A percentile compares a stretch with the other conserved stretches of the same genome.
These are phyloP conservation scores for Schoenoplectus tabernaemontani DNA, from an alignment of 202 grass and related monocot genomes.

Conservation along the genomic window DNA sequence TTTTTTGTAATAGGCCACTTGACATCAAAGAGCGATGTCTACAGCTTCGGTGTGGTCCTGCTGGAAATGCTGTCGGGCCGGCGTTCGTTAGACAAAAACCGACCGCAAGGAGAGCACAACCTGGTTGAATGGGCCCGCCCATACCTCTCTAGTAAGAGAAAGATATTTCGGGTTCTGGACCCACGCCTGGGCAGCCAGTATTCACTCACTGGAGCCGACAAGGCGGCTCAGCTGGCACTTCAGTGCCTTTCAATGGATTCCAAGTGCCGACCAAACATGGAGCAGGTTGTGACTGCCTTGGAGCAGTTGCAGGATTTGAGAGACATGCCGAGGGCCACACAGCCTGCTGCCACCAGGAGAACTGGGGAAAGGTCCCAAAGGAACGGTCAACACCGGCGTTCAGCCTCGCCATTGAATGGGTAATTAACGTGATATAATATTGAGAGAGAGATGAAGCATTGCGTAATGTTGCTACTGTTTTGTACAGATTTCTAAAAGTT, in stretches of 20 bases:
- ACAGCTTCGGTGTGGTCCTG: slow-evolving; percentile 65
- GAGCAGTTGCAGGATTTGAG: slow-evolving; percentile 59
- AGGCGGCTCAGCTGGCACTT: slow-evolving; percentile 39
- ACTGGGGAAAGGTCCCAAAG: not conserved
- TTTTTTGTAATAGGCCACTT: slow-evolving; percentile 42
- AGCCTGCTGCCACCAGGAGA: not conserved
- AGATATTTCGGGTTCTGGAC: slow-evolving; percentile 44
- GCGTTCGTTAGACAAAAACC: slow-evolving; percentile 63
- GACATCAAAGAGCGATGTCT: slow-evolving; percentile 63
- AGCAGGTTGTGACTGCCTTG: slow-evolving; percentile 38
- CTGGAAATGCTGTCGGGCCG: slow-evolving; percentile 56
- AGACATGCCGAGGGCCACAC: slow-evolving; percentile 13
- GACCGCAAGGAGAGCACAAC: slow-evolving; percentile 46
- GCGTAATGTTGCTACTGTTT: slow-evolving; percentile 9
- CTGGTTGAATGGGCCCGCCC: slow-evolving; percentile 68
- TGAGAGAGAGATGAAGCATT: not conserved
- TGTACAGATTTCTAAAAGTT: slow-evolving; percentile 5
- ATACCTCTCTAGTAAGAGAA: slow-evolving; percentile 53
- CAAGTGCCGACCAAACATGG: slow-evolving; percentile 58
- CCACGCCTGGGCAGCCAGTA: slow-evolving; percentile 50
- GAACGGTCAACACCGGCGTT: slow-evolving; percentile 5
- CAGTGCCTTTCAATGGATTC: slow-evolving; percentile 52
- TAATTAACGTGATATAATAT: not conserved
- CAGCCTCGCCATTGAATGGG: slow-evolving; percentile 5
- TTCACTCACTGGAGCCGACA: slow-evolving; percentile 45